Evolutionary conservation across 164 flowering plant species (phyloP), one percentile per base, ranked within the genome.

Genomic region (Stephania cephalantha): DNA sequence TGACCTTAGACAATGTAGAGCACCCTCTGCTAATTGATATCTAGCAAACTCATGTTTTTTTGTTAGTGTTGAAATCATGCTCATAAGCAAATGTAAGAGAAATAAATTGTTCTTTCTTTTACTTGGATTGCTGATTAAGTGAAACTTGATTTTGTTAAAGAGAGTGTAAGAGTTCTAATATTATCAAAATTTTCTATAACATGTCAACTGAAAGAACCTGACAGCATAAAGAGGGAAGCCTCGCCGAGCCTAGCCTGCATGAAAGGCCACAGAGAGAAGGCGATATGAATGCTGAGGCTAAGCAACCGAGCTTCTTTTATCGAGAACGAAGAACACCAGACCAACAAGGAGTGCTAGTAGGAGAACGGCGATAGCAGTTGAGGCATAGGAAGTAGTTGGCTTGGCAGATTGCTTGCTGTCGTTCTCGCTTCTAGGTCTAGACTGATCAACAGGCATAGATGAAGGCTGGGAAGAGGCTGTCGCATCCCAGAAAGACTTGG

Each of bases 401-500:
- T 82, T 74, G 6, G 20, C 46, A 7, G 83, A 12, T 70, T 74
- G 70, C 18, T 17, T 35, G 53, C 35, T 67, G 35, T 71, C 71
- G 61, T 25, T 1, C 31, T 66, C 75, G 11, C 55, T 79, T 50
- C 79, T 81, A 75, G 72, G 73, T 45, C 63, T 69, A 68, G 73
- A 31, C 13, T 70, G 61, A 15, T 29, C 22, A 44, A 68, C 79
- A 55, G 81, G 53, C 46, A 42, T 72, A n/a, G 84, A 71, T 45
- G 74, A 76, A 20, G 80, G 72, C 29, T 71, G 22, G 64, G 70
- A 67, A 9, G 83, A 77, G 55, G 30, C 53, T 17, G 83, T 85
- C 46, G 81, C 84, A 71, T 89, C 92, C 94, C 95, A 87, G 76
- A 95, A 89, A 42, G 91, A 83, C 74, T 82, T 84, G 15, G 84